Evolutionary conservation across 176 grass and related monocot genomes (phyloP).

Genomic region (Oryza meridionalis): DNA sequence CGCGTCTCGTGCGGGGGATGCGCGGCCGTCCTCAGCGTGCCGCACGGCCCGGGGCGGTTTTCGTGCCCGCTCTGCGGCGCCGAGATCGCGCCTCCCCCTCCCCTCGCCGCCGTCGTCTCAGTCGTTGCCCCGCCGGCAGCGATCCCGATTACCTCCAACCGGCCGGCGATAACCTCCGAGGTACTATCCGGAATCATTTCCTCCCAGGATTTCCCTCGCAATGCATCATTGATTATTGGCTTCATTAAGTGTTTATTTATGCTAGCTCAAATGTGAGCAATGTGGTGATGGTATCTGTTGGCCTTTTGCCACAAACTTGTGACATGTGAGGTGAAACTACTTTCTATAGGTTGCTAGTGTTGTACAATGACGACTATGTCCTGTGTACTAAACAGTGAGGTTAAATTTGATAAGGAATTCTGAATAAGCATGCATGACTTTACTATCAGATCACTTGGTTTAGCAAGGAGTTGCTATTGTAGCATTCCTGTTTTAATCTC

Average conservation of each 20-base stretch:
- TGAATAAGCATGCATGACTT: not conserved
- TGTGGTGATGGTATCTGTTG: not conserved
- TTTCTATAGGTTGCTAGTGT: not conserved
- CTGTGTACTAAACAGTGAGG: not conserved
- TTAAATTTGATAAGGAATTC: constrained; percentile 16
- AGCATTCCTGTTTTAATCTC: not conserved
- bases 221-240: not conserved
- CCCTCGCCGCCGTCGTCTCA: constrained; percentile 11
- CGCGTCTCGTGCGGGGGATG: constrained; percentile 48
- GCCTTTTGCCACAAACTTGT: not conserved
- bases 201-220: not conserved
- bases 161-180: not conserved
- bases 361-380: not conserved
- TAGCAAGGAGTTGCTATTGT: not conserved
- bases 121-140: constrained; percentile 33
- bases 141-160: constrained; percentile 33
- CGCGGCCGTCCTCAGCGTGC: constrained; percentile 44
- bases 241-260: not conserved
- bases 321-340: not conserved
- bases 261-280: not conserved
- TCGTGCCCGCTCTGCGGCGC: constrained; percentile 46
- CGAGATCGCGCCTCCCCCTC: constrained; percentile 33
- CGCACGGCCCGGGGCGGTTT: constrained; percentile 44
- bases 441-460: not conserved
- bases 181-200: not conserved